phyloP scores from a whole-genome alignment of 805 yeast genomes.

The Priceomyces medius region DNA sequence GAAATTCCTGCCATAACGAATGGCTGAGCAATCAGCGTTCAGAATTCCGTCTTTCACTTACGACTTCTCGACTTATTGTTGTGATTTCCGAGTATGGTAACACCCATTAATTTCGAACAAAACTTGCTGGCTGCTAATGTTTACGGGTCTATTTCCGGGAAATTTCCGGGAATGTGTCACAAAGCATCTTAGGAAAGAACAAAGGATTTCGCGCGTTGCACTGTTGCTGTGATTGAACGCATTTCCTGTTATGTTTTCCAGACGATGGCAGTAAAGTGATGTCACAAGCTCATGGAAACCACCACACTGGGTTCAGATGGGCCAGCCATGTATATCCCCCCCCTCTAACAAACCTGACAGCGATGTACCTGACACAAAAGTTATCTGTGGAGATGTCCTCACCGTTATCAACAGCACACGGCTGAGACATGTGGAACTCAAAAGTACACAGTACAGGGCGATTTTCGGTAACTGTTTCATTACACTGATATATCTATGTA shows the following conservation, averaged over 20 bases:
- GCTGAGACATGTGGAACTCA: too few relatives aligned
- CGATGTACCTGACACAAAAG: too few relatives aligned
- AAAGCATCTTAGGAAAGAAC: not conserved
- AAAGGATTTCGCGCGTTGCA: not conserved
- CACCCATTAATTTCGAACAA: not conserved
- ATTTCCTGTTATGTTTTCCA: not conserved
- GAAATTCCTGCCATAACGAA: not conserved
- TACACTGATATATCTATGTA: too few relatives aligned
- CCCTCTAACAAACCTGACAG: too few relatives aligned
- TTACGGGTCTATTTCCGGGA: constrained; percentile 1
- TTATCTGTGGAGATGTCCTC: too few relatives aligned
- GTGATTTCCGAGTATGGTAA: not conserved
- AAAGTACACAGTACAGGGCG: too few relatives aligned
- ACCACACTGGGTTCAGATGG: too few relatives aligned
- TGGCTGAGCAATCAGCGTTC: not conserved
- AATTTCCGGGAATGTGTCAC: constrained; percentile 1
- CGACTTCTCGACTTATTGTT: not conserved
- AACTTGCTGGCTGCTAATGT: not conserved
- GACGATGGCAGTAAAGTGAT: not conserved
- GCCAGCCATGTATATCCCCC: too few relatives aligned
- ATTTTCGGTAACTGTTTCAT: too few relatives aligned
- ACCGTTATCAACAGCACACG: too few relatives aligned
- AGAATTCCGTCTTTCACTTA: not conserved
- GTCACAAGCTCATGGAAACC: too few relatives aligned
- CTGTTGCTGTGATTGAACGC: not conserved